These are phyloP conservation scores for Cenococcum geophilum DNA, from an alignment of 495 filamentous ascomycete species.

Conservation along the genomic window DNA sequence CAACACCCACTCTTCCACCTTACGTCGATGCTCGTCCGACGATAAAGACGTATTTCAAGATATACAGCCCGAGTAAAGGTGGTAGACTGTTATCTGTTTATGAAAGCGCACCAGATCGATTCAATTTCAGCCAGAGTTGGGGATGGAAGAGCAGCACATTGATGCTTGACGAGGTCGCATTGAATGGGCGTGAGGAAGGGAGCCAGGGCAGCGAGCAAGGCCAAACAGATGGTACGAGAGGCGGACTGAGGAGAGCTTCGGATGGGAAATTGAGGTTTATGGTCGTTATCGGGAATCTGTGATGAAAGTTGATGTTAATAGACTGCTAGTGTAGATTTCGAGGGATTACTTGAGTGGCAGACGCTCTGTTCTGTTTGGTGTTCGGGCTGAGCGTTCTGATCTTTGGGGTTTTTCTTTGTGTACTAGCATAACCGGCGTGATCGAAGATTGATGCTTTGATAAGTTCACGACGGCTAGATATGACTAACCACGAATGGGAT, in stretches of 20 bases:
- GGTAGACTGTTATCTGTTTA: constrained; percentile 54
- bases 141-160: constrained; percentile 57
- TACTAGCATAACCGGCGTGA: too few relatives aligned
- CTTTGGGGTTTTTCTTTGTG: too few relatives aligned
- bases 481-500: too few relatives aligned
- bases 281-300: constrained; percentile 49
- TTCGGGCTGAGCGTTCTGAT: too few relatives aligned
- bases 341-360: neutral
- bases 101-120: constrained; percentile 52
- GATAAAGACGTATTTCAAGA: constrained; percentile 60
- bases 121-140: constrained; percentile 61
- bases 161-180: constrained; percentile 48
- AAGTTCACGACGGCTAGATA: too few relatives aligned
- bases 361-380: neutral
- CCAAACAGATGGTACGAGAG: constrained; percentile 1
- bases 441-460: too few relatives aligned
- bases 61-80: constrained; percentile 52
- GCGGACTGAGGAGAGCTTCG: constrained; percentile 7
- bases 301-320: constrained; percentile 3
- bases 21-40: constrained; percentile 53
- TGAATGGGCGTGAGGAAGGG: constrained; percentile 32
- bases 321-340: neutral
- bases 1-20: constrained; percentile 43
- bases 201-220: constrained; percentile 6
- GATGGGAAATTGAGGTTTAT: constrained; percentile 51